These are phyloP conservation scores for Skeletonema costatum DNA, from an alignment of 108 stramenopile species.

Conservation along the genomic window DNA sequence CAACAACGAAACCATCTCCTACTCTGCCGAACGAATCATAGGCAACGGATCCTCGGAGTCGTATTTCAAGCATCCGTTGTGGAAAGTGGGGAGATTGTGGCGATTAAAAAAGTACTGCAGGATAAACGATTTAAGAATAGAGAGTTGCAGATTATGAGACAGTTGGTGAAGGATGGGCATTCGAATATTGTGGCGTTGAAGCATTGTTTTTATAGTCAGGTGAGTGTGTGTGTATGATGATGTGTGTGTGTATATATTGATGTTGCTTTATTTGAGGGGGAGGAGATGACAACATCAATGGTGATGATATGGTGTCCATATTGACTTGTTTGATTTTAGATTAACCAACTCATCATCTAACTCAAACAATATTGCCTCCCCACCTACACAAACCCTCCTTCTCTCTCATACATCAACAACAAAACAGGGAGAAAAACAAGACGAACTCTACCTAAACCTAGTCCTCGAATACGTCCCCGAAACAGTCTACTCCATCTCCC, in stretches of 20 bases:
- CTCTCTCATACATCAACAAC: background rate
- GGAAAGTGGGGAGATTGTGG: slow-evolving; percentile 93
- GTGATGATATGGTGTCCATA: too few relatives aligned
- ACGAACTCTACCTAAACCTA: slow-evolving; percentile 97
- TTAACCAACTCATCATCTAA: too few relatives aligned
- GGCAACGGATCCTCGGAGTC: slow-evolving; percentile 98
- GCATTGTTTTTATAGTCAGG: slow-evolving; percentile 97
- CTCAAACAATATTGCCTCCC: too few relatives aligned
- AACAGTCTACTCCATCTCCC: slow-evolving; percentile 95
- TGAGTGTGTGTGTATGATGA: slow-evolving; percentile 26
- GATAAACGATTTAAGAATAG: slow-evolving; percentile 99
- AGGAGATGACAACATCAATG: too few relatives aligned
- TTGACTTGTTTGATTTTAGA: too few relatives aligned
- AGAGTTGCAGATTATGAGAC: slow-evolving; percentile 98
- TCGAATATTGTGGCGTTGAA: slow-evolving; percentile 95
- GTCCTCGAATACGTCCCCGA: slow-evolving; percentile 99
- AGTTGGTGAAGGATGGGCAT: slow-evolving; percentile 94
- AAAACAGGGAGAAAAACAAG: slow-evolving; percentile 83
- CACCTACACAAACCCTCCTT: background rate
- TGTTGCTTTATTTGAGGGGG: background rate
- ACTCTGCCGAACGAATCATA: slow-evolving; percentile 96
- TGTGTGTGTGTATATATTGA: too few relatives aligned
- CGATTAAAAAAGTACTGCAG: slow-evolving; percentile 97
- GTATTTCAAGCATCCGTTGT: slow-evolving; percentile 97
- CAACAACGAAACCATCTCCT: slow-evolving; percentile 82